Evolutionary conservation across 176 grass and related monocot genomes (phyloP), one percentile per base, ranked within the genome.

Genomic region (Aegilops longissima): DNA sequence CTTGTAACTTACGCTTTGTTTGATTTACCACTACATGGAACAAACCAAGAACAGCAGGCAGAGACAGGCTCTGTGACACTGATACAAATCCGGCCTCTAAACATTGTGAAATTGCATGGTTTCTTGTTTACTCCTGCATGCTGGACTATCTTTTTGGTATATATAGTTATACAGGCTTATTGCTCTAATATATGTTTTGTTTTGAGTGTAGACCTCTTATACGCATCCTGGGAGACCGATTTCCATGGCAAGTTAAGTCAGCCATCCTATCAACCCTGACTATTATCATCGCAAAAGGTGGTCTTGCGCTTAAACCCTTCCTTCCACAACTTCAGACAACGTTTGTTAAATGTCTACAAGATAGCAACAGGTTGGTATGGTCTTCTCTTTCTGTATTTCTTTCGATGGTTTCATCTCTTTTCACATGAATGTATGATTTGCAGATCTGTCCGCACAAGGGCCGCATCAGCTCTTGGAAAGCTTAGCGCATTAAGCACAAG

Each of bases 211-310:
- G 97, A 64, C 92, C 97, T 84, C 93, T 98, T 86, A 98, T 98
- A 66, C 90, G 97, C 27, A 98, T 98, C 75, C 92, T 98, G 35
- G 94, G 93, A 10, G 97, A 98, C 78, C 93, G 94, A 42, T 98
- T 96, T 84, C 88, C 97, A 38, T 98, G 97, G 97, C 97, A 98
- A 96, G 97, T 98, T 66, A 98, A 98, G 91, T 89, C 97, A 38
- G 93, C 97, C 59, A 98, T 96, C 82, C 82, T 98, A 70, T 94
- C 94, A 82, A 98, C 97, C 75, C 82, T 98, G 34, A 96, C 97
- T 77, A 93, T 96, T 84, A 96, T 98, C 79, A 98, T 98, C 56
- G 73, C 70, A 20, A 98, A 96, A 98, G 97, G 97, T 66, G 97
- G 94, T 73, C 92, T 96, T 93, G 90, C 97, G 44, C 94, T 96